A percentile compares a stretch with the other conserved stretches of the same genome.
Evolutionary conservation across 2,329 filamentous ascomycete species (phyloP).

Genomic region (Colletotrichum orchidophilum): DNA sequence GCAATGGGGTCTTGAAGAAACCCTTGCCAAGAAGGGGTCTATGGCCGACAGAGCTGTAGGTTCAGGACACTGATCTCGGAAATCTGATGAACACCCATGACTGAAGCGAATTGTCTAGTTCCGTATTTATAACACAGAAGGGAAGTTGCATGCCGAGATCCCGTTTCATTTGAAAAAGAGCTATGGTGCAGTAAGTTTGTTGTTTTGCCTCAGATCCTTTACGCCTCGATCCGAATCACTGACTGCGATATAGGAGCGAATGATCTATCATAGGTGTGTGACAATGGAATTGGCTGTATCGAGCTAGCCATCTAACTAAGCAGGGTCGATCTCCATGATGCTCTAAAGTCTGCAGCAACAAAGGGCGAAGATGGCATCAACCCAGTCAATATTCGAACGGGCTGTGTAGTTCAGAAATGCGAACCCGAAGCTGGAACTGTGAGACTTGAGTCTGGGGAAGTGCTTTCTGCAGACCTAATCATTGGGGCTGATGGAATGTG

Average conservation of each 20-base stretch:
- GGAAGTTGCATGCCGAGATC: constrained; percentile 42
- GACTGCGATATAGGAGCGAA: constrained; percentile 38
- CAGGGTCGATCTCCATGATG: constrained; percentile 45
- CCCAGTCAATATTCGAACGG: constrained; percentile 40
- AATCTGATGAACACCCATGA: background rate
- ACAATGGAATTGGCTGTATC: rapidly evolving
- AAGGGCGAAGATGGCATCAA: constrained; percentile 35
- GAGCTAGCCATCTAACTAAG: background rate
- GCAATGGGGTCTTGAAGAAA: constrained; percentile 41
- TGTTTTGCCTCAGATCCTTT: rapidly evolving
- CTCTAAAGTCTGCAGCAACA: constrained; percentile 40
- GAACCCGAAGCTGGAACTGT: constrained; percentile 49
- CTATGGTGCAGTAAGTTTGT: constrained; percentile 42
- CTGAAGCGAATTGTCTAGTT: constrained; percentile 34
- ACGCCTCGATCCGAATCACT: background rate
- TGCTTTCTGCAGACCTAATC: constrained; percentile 42
- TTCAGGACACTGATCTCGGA: too few relatives aligned
- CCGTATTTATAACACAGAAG: constrained; percentile 39
- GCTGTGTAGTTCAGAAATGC: constrained; percentile 44
- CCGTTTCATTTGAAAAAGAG: constrained; percentile 38
- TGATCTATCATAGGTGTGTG: constrained; percentile 49
- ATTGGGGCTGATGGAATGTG: constrained; percentile 49
- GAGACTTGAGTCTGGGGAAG: constrained; percentile 44
- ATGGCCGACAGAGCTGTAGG: constrained; percentile 44
- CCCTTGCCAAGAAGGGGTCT: constrained; percentile 41